Evolutionary conservation across 164 flowering plant species (phyloP).

Genomic region (Macadamia integrifolia): DNA sequence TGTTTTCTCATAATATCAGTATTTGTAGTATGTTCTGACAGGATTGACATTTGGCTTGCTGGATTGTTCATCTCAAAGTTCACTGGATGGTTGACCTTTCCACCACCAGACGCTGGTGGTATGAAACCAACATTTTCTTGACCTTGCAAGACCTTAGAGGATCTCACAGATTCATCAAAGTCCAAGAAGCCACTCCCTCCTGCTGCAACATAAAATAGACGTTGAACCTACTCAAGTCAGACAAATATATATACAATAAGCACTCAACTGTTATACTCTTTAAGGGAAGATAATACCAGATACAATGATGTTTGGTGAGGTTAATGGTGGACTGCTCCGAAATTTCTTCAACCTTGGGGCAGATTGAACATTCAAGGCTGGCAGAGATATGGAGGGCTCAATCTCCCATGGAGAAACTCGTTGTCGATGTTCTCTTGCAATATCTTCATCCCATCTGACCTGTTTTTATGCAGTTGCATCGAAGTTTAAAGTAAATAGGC

Average conservation of each 20-base stretch:
- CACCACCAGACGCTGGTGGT: conserved; percentile 51
- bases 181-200: conserved; percentile 49
- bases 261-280: neutral
- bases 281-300: conserved; percentile 33
- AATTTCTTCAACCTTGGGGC: conserved; percentile 75
- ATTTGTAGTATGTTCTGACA: conserved; percentile 17
- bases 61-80: conserved; percentile 39
- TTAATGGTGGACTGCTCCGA: conserved; percentile 42
- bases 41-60: conserved; percentile 25
- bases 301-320: conserved; percentile 37
- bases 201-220: conserved; percentile 18
- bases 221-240: conserved; percentile 1
- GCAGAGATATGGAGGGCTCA: conserved; percentile 60
- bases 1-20: conserved; percentile 28
- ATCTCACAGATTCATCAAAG: conserved; percentile 74
- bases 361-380: conserved; percentile 58
- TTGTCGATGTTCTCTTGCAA: conserved; percentile 46
- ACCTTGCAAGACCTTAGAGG: conserved; percentile 99
- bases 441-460: conserved; percentile 91
- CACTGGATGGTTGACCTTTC: conserved; percentile 35
- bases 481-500: neutral
- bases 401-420: conserved; percentile 95
- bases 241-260: neutral
- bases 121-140: conserved; percentile 78
- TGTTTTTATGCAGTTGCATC: conserved; percentile 21